A percentile compares a stretch with the other conserved stretches of the same genome.
phyloP scores from a whole-genome alignment of 225 moss, liverwort and hornwort genomes.

The Thuidium tamariscinum region DNA sequence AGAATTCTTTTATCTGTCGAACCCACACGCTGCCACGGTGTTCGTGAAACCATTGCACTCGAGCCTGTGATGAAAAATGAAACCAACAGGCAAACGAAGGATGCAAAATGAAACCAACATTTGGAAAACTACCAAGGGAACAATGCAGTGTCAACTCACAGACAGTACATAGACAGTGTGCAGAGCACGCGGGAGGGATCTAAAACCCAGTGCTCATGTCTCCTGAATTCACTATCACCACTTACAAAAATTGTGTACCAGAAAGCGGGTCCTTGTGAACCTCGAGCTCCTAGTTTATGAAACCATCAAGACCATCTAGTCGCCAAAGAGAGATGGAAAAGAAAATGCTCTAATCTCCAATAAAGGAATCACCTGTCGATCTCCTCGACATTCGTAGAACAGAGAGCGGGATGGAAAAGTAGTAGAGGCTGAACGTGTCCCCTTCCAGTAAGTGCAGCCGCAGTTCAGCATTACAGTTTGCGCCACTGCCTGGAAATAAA shows the following conservation, averaged over 20 bases:
- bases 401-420: neutral
- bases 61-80: neutral
- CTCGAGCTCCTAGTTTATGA: neutral
- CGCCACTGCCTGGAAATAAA: slow-evolving; percentile 1
- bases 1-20: neutral
- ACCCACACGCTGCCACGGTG: neutral
- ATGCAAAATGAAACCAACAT: neutral
- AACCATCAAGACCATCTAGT: neutral
- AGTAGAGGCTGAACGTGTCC: neutral
- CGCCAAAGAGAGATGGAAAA: neutral
- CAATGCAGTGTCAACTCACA: neutral
- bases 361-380: slow-evolving; percentile 3
- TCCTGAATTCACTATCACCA: neutral
- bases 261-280: neutral
- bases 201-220: neutral
- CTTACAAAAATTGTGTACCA: neutral
- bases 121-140: neutral
- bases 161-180: neutral
- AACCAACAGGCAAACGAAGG: neutral
- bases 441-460: neutral
- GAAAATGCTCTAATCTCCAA: neutral
- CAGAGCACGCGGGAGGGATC: neutral
- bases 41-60: neutral
- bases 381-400: neutral
- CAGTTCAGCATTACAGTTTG: neutral